Base-by-base conservation (phyloP, 1,284 basidiomycete genomes). In the Leucoagaricus sp. region DNA sequence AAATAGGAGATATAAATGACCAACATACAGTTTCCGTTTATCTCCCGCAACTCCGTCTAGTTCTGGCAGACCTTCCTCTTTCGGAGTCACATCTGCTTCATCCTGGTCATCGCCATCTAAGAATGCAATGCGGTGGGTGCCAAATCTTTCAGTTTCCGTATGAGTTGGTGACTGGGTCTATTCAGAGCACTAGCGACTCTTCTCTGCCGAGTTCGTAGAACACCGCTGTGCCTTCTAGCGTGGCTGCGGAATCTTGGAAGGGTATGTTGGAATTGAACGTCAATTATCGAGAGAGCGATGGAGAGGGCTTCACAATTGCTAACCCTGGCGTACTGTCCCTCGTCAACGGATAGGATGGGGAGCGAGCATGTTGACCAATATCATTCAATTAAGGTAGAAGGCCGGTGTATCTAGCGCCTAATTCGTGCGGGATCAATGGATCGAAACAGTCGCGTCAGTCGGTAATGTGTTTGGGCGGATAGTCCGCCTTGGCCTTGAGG, bases 401-500 rank as follows among this genome's bases (percentile, higher is more conserved):
- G 42, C 68, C 66, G 28, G 64, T 65, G 60, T 63, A 63, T 4
- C 62, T 46, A 26, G 64, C 65, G 57, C 75, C 74, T n/a, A 83
- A 72, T 59, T 82, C 75, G 45, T 74, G 65, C 28, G 85, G 85
- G 48, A 85, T 85, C 60, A 67, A 68, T 17, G 86, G 87, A 63
- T 87, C 87, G 5, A 75, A 74, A 51, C 88, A 82, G 62, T 96
- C 94, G 66, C 88, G 89, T 61, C 87, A 85, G 70, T 98, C 96
- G 1, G 90, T 91, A 61, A 98, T 87, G 66, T 96, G 89, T 65
- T 86, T 85, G 29, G 98, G 83, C 26, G 97, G 81, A 63, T 87
- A 81, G 57, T 94, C 89, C 0, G 93, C 88, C 70, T 95, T 94
- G 63, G 79, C 76, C 63, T 84, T 83, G 63, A 97, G 81, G 46